Percentiles rank a stretch among this genome's conserved stretches.
Evolutionary conservation across 2,329 filamentous ascomycete species (phyloP).

Genomic region (Arthroderma sp.): DNA sequence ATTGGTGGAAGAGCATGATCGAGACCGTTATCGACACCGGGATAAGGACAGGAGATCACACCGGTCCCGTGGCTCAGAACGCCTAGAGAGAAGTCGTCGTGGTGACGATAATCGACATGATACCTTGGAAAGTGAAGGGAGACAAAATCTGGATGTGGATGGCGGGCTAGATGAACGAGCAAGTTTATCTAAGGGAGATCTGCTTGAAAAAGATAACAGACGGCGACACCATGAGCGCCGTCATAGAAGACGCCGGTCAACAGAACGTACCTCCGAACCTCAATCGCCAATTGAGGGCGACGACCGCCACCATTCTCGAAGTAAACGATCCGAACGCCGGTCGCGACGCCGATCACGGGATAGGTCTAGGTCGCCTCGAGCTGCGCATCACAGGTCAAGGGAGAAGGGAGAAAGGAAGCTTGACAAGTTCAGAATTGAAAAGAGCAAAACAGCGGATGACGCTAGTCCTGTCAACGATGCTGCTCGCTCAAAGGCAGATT

Average conservation of each 20-base stretch:
- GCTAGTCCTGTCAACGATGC: neutral
- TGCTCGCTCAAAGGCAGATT: neutral
- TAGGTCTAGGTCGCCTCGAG: neutral
- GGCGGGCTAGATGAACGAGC: no score
- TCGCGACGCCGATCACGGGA: neutral
- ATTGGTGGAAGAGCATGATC: conserved; percentile 13
- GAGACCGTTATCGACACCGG: neutral
- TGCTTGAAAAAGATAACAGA: no score
- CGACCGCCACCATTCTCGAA: neutral
- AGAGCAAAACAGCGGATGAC: neutral
- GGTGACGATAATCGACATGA: no score
- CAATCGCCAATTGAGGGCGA: no score
- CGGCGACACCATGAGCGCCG: no score
- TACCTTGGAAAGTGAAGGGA: no score
- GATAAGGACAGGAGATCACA: conserved; percentile 13
- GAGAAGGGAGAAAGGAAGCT: neutral
- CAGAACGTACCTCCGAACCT: no score
- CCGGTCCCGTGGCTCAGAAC: conserved; percentile 13
- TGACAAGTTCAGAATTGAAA: no score
- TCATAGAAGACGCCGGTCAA: no score
- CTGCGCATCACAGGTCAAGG: neutral
- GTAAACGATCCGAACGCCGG: neutral
- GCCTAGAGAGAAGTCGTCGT: no score
- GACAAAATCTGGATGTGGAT: no score
- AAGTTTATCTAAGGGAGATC: no score